Base-by-base conservation (phyloP, 2,329 filamentous ascomycete genomes). In the Paracamarosporium sp. region DNA sequence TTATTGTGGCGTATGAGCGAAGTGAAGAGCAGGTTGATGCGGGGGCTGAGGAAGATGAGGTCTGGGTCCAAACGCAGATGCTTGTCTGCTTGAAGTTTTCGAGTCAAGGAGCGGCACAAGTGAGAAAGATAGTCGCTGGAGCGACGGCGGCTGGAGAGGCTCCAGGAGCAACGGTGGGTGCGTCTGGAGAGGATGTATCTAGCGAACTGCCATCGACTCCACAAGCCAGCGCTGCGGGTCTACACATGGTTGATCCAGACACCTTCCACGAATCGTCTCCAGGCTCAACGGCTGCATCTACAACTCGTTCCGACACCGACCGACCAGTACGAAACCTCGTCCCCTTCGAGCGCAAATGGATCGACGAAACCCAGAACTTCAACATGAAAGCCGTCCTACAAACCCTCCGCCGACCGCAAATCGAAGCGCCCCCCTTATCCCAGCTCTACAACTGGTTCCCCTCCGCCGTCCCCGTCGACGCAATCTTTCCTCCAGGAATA, bases 401-500 rank as follows among this genome's bases (percentile, higher is more conserved):
- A 3, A 35, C 35, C 7, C 12, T 64, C 6, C 60, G 50, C 1
- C 5, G 28, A 1, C 12, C 40, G 2, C 27, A 20, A 1, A 36
- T 5, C 6, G 22, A 11, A 5, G 31, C 17, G 1, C 44, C 50
- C 30, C 45, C 57, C 0, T 43, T 63, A 0, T 48, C 57, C 6
- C 3, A 25, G 1, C 17, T 17, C 8, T 50, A 22, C 46, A 25
- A 50, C 25, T 72, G 69, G 69, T 71, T 69, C 31, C 53, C 45
- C 1, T 56, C 64, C 2, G 68, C 67, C 0, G 51, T 65, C 1
- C 58, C 66, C 1, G 25, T 62, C 4, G 62, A 69, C 27, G 64
- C 69, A 6, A 38, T 72, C 3, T 60, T 72, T 1, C 71, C 71
- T 22, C 69, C 70, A 0, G 69, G 69, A 0, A 47, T 71, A 4